Conservation (phyloP, 192 early-diverging fungal species). For the Rhizoclosmatium globosum region DNA sequence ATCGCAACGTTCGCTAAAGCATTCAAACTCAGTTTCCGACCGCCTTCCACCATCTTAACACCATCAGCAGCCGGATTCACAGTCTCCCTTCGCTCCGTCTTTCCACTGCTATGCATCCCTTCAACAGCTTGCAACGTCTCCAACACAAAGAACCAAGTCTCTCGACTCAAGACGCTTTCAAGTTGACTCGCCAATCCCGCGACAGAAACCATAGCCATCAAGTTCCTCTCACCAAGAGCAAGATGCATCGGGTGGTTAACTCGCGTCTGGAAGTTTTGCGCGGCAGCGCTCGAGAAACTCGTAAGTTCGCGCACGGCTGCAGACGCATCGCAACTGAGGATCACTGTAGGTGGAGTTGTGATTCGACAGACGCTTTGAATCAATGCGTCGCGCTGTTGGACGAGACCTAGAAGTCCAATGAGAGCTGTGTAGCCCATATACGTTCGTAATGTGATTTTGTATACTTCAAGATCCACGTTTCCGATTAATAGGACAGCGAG, state of each 20-base stretch:
- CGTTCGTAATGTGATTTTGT: constrained; percentile 71
- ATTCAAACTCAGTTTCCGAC: constrained; percentile 8
- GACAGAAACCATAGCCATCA: constrained; percentile 77
- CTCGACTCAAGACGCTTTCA: constrained; percentile 73
- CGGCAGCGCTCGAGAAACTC: neutral
- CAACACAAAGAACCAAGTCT: constrained; percentile 86
- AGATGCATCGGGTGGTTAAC: neutral
- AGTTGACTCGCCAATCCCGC: constrained; percentile 77
- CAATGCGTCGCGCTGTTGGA: constrained; percentile 84
- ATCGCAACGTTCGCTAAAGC: constrained; percentile 27
- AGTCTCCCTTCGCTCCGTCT: constrained; percentile 51
- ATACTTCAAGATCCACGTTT: constrained; percentile 85
- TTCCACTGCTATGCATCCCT: constrained; percentile 69
- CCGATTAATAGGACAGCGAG: constrained; percentile 79
- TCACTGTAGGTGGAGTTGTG: constrained; percentile 64
- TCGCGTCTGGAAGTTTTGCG: constrained; percentile 25
- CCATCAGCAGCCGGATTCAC: constrained; percentile 27
- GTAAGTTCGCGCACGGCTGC: constrained; percentile 25
- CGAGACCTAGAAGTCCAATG: constrained; percentile 80
- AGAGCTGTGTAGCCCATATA: constrained; percentile 81
- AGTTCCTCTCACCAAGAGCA: constrained; percentile 77
- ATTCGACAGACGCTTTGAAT: constrained; percentile 85
- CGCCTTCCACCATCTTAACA: constrained; percentile 22
- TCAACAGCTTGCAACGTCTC: constrained; percentile 91
- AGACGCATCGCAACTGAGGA: constrained; percentile 17